phyloP scores from a whole-genome alignment of 2,329 filamentous ascomycete species.

The Beauveria brongniartii region DNA sequence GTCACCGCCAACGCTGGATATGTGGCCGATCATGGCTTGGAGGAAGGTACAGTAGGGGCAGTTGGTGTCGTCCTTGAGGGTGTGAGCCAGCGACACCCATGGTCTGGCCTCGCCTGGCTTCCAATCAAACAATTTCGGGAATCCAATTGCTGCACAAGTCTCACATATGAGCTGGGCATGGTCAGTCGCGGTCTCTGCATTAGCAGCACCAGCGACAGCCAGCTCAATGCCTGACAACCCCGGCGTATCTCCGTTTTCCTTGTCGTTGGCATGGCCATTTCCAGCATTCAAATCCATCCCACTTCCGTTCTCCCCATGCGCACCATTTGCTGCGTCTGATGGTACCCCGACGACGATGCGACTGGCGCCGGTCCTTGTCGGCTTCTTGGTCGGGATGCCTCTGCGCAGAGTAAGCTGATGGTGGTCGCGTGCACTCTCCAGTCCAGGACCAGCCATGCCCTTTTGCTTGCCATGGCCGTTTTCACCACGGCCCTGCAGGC shows the following conservation, averaged over 20 bases:
- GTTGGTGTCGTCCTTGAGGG: constrained; percentile 19
- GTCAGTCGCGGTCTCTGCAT: not conserved
- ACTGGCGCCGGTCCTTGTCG: constrained; percentile 21
- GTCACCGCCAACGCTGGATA: constrained; percentile 13
- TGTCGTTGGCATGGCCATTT: not conserved
- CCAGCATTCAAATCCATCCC: not conserved
- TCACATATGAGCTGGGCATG: constrained; percentile 17
- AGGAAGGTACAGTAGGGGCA: constrained; percentile 34
- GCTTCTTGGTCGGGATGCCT: constrained; percentile 14
- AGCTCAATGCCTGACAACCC: not conserved
- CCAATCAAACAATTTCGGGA: constrained; percentile 29
- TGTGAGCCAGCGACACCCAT: constrained; percentile 29
- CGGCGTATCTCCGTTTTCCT: not conserved
- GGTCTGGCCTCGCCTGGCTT: constrained; percentile 26
- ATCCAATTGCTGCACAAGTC: constrained; percentile 28
- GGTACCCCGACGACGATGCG: constrained; percentile 17
- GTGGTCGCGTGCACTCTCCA: constrained; percentile 21
- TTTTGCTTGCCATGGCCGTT: constrained; percentile 13
- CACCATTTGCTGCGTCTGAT: constrained; percentile 13
- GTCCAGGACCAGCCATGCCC: constrained; percentile 11
- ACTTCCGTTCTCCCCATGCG: constrained; percentile 1
- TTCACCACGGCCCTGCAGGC: constrained; percentile 20
- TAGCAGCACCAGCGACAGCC: not conserved
- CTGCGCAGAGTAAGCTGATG: constrained; percentile 26
- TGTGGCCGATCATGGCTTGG: constrained; percentile 22